phyloP scores from a whole-genome alignment of 345 rosid genomes.

The Boechera stricta region DNA sequence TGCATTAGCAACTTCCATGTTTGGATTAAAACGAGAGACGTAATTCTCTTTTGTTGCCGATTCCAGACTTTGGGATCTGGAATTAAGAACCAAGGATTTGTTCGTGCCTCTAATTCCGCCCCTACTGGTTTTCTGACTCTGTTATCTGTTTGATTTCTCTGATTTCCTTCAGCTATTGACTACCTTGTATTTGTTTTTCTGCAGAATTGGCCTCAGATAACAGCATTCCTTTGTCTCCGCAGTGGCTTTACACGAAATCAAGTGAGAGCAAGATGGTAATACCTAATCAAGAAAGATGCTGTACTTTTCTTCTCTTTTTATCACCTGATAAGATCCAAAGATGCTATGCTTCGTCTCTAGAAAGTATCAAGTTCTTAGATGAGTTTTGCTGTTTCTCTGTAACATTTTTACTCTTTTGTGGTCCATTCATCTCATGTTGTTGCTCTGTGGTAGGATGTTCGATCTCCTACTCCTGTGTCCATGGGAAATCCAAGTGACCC shows the following conservation, averaged over 20 bases:
- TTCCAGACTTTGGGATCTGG: not conserved
- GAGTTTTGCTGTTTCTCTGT: conserved; percentile 8
- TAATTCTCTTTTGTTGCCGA: not conserved
- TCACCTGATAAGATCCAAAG: not conserved
- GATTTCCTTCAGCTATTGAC: not conserved
- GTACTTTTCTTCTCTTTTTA: not conserved
- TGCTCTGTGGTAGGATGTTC: conserved; percentile 55
- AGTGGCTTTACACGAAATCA: conserved; percentile 89
- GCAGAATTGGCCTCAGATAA: conserved; percentile 71
- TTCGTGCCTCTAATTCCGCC: not conserved
- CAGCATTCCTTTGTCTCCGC: conserved; percentile 94
- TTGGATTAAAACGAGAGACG: not conserved
- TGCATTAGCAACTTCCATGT: conserved; percentile 5
- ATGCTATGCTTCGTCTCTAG: conserved; percentile 34
- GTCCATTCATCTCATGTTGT: conserved; percentile 7
- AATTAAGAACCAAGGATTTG: not conserved
- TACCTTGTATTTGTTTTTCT: not conserved
- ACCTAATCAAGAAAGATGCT: not conserved
- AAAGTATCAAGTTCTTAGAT: conserved; percentile 7
- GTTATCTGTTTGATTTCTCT: conserved; percentile 8
- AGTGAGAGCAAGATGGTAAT: conserved; percentile 63
- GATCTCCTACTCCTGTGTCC: conserved; percentile 50
- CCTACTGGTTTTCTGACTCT: not conserved
- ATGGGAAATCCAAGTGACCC: conserved; percentile 54
- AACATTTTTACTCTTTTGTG: not conserved